These are phyloP conservation scores for Ceratocystis papillata DNA, from an alignment of 2,329 filamentous ascomycete genomes.

Conservation along the genomic window DNA sequence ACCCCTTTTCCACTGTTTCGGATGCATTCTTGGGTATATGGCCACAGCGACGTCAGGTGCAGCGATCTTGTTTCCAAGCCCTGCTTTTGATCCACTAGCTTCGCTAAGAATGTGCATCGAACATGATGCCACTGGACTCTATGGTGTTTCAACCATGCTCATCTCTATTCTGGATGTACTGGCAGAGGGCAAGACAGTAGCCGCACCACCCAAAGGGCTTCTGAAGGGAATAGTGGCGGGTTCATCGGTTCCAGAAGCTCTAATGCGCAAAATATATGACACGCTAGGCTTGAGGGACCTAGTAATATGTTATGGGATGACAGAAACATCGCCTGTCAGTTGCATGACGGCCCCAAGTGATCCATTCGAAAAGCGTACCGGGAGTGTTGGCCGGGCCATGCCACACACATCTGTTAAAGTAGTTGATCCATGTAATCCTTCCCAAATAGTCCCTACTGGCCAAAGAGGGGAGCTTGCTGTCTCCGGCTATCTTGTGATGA, in stretches of 20 bases:
- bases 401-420: slow-evolving; percentile 72
- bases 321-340: slow-evolving; percentile 69
- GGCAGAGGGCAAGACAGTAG: slow-evolving; percentile 33
- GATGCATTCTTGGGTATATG: slow-evolving; percentile 87
- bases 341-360: slow-evolving; percentile 75
- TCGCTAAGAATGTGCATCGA: slow-evolving; percentile 49
- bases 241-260: slow-evolving; percentile 66
- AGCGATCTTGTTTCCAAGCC: slow-evolving; percentile 71
- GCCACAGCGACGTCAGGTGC: slow-evolving; percentile 74
- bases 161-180: slow-evolving; percentile 74
- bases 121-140: slow-evolving; percentile 53
- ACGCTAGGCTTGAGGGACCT: slow-evolving; percentile 67
- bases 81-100: slow-evolving; percentile 73
- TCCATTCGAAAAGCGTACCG: slow-evolving; percentile 59
- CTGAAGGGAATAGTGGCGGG: slow-evolving; percentile 89
- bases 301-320: slow-evolving; percentile 96
- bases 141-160: slow-evolving; percentile 94
- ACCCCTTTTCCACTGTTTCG: slow-evolving; percentile 84
- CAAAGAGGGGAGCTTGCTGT: slow-evolving; percentile 71
- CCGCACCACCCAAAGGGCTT: slow-evolving; percentile 36
- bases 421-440: slow-evolving; percentile 55
- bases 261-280: slow-evolving; percentile 67
- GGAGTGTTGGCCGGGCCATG: slow-evolving; percentile 67
- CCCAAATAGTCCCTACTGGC: slow-evolving; percentile 49
- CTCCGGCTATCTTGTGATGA: slow-evolving; percentile 79